A percentile compares a stretch with the other conserved stretches of the same genome.
Conservation (phyloP, 192 early-diverging fungal genomes). For the Podila verticillata region DNA sequence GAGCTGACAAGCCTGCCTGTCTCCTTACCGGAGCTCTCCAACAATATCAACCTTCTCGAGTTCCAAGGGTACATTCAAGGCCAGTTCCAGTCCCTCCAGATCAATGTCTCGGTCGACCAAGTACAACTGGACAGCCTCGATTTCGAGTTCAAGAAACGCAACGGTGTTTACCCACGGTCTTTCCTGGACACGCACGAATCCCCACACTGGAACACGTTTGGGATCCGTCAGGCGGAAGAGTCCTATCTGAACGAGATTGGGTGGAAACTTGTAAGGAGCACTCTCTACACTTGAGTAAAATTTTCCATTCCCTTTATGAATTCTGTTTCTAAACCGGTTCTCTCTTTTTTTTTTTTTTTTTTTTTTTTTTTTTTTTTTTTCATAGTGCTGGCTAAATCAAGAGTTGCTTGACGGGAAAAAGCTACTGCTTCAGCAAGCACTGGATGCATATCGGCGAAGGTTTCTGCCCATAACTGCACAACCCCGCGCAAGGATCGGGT, state of each 20-base stretch:
- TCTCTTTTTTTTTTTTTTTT: neutral
- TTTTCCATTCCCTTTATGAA: neutral
- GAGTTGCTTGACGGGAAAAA: constrained; percentile 50
- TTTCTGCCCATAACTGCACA: constrained; percentile 30
- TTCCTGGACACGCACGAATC: constrained; percentile 30
- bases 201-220: constrained; percentile 37
- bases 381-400: constrained; percentile 56
- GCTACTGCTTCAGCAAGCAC: constrained; percentile 58
- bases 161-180: constrained; percentile 66
- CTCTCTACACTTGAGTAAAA: neutral
- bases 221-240: constrained; percentile 61
- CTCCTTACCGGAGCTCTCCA: neutral
- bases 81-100: constrained; percentile 40
- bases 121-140: constrained; percentile 53
- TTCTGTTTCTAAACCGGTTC: neutral
- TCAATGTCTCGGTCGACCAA: constrained; percentile 61
- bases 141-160: constrained; percentile 58
- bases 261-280: constrained; percentile 70
- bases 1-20: neutral
- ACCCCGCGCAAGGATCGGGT: constrained; percentile 26
- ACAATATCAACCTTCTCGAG: constrained; percentile 5
- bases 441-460: constrained; percentile 59
- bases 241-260: constrained; percentile 59
- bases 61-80: constrained; percentile 53
- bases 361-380: neutral